Evolutionary conservation across 2,329 filamentous ascomycete genomes (phyloP), one percentile per base, ranked within the genome.

Genomic region (Uncinocarpus reesii): DNA sequence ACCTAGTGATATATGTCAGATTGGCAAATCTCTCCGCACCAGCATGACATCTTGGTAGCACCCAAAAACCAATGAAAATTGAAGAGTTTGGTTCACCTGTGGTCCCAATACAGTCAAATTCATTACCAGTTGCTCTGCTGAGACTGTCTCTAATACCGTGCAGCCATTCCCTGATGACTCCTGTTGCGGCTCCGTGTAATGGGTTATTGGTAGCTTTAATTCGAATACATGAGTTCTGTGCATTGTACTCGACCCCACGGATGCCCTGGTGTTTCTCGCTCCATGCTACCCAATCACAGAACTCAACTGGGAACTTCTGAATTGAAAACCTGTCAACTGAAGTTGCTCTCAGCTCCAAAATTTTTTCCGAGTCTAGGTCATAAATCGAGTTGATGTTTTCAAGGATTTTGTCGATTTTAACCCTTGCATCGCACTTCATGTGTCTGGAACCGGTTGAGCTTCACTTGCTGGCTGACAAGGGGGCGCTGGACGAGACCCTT

Each of bases 281-380:
- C 48, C 48, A 50, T 50, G 1, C 15, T 47, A 42, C 35, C 48
- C 48, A 50, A 42, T 47, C 48, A 42, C 35, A 34, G 18, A 35
- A 26, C 41, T 50, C 42, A 41, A 50, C 48, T 37, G 23, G 18
- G 43, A 47, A 47, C 35, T 36, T 50, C 26, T 50, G 35, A 47
- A 50, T 50, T 29, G 48, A 47, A 47, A 47, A 47, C n/a, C 48
- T 50, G 15, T 43, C 48, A 46, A 35, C 48, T 20, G 29, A 47
- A 7, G 48, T 50, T 42, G 34, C 32, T 50, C 42, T 47, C 31
- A 46, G 41, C 21, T 49, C 47, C 21, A 20, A 40, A 45, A 49
- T 37, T 47, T 15, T 46, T 47, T 47, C 48, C 36, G 21, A 21
- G 43, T 50, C 48, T 42, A 47, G 36, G 28, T 50, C 48, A 42